Base-by-base conservation (phyloP, 805 yeast species). In the Brettanomyces anomalus region DNA sequence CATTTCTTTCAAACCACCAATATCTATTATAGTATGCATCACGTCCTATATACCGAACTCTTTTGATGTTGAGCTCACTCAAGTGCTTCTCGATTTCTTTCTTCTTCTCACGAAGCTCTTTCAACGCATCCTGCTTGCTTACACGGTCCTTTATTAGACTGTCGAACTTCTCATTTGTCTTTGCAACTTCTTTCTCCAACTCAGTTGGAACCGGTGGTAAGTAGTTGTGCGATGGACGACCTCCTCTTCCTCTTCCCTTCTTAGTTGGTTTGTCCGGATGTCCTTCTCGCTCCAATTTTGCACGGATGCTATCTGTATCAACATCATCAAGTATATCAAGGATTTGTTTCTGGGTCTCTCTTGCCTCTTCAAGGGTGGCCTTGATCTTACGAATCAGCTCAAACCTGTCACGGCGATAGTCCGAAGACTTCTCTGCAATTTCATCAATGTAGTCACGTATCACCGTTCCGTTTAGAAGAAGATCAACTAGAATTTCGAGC, bases 1-100 rank as follows among this genome's bases (percentile, higher is more conserved):
- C 98, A 55, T 83, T 82, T 48, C 72, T 71, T 55, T 90, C 97
- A 56, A 88, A 79, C 96, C 96, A 93, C 95, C 95, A 93, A 59
- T 90, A 93, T 49, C 89, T 70, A 64, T 93, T 93, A 59, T 70
- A 88, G 45, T 76, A 74, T 40, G 95, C 67, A 60, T 93, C 98
- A 45, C 79, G 72, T 2, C 98, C 98, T 21, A 93, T 65, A 26
- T 77, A 69, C 43, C 75, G 74, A 39, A 88, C 71, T 44, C 97
- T 65, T 57, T 87, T 96, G 46, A 81, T 71, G 54, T 89, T 96
- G 39, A 77, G 64, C 51, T 81, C 87, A 37, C 72, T 71, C 19
- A 93, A 65, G 45, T 76, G 68, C 46, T 67, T 71, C 52, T 85
- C 95, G 15, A 79, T 62, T 32, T 69, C 68, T 34, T 66, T 65